phyloP scores from a whole-genome alignment of 208 protist species.

The Kentomonas sorsogonicus region DNA sequence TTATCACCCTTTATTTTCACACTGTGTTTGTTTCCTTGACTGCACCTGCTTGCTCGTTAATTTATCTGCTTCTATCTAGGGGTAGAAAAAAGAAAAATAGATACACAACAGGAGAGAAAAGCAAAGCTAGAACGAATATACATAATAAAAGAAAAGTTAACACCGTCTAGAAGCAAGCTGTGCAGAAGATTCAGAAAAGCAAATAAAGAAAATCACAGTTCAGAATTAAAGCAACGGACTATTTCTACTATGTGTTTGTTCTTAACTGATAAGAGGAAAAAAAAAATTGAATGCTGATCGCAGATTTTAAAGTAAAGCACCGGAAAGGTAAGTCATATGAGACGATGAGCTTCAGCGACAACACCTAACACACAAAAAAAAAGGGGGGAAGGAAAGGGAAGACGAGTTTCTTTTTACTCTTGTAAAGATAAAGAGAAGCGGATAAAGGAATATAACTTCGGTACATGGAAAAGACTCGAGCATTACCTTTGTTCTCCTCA shows the following conservation, averaged over 20 bases:
- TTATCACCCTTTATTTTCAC: neutral
- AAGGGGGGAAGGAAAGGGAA: neutral
- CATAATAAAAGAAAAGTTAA: neutral
- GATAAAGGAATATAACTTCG: constrained; percentile 14
- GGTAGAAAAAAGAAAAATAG: neutral
- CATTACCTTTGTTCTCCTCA: no score
- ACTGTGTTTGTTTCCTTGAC: neutral
- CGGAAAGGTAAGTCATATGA: no score
- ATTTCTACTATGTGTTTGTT: neutral
- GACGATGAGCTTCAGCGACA: constrained; percentile 1
- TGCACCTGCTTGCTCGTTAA: neutral
- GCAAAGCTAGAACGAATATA: neutral
- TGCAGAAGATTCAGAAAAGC: neutral
- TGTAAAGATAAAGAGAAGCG: neutral
- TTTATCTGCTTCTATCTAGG: neutral
- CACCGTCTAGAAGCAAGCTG: neutral
- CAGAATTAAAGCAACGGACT: neutral
- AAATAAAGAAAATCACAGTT: constrained; percentile 11
- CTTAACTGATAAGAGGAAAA: no score
- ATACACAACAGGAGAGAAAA: neutral
- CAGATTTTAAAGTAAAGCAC: constrained; percentile 4
- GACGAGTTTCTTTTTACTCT: neutral
- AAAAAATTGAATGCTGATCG: constrained; percentile 4
- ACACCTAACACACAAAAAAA: neutral
- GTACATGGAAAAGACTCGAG: neutral